phyloP scores from a whole-genome alignment of 176 grass and related monocot genomes.

The Oryza coarctata region DNA sequence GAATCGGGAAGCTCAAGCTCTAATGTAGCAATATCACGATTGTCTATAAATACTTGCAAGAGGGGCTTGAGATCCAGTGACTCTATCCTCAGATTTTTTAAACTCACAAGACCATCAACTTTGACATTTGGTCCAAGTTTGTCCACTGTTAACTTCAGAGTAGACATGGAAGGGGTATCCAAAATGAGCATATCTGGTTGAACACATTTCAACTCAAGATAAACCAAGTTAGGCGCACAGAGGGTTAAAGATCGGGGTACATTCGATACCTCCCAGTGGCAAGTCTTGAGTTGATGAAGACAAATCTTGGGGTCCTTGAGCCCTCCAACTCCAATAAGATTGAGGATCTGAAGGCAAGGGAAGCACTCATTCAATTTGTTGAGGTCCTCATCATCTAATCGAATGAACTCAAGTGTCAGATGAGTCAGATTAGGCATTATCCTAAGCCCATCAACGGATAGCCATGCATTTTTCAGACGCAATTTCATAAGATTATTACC shows the following conservation, averaged over 20 bases:
- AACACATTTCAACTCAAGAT: conserved; percentile 66
- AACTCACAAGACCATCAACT: conserved; percentile 41
- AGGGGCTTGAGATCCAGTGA: conserved; percentile 39
- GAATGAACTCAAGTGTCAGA: conserved; percentile 65
- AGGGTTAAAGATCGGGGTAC: conserved; percentile 44
- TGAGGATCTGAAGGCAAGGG: conserved; percentile 65
- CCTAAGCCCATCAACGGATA: conserved; percentile 67
- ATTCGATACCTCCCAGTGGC: conserved; percentile 63
- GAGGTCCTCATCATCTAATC: conserved; percentile 73
- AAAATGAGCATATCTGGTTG: conserved; percentile 61
- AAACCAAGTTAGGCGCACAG: conserved; percentile 52
- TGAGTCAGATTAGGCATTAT: conserved; percentile 59
- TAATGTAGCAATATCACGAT: conserved; percentile 36
- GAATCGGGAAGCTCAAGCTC: conserved; percentile 46
- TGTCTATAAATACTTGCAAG: conserved; percentile 11
- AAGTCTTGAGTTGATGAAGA: conserved; percentile 65
- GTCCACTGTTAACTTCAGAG: conserved; percentile 55
- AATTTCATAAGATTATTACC: conserved; percentile 58
- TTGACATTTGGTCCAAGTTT: conserved; percentile 36
- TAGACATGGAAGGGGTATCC: conserved; percentile 47
- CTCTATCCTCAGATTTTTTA: conserved; percentile 52
- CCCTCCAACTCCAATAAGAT: conserved; percentile 68
- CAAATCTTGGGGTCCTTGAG: conserved; percentile 61
- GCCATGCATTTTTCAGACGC: conserved; percentile 67
- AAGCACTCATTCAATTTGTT: conserved; percentile 72